Percentiles rank a stretch among this genome's conserved stretches.
Evolutionary conservation across 75 land plant genomes (phyloP).

Genomic region (Selaginella tamariscina): DNA sequence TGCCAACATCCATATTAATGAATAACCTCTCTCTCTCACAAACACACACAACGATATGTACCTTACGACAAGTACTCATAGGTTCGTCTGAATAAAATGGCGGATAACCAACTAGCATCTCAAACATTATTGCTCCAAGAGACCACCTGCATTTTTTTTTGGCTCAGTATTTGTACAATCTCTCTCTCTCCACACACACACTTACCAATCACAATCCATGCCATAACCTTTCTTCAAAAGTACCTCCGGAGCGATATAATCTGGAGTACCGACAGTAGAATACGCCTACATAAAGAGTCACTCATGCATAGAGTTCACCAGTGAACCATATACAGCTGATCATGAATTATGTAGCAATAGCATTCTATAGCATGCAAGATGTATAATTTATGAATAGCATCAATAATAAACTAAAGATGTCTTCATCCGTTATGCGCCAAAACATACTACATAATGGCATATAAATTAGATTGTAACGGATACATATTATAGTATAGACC

Average conservation of each 20-base stretch:
- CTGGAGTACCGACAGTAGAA: constrained; percentile 80
- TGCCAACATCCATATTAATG: constrained; percentile 8
- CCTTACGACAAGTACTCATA: constrained; percentile 62
- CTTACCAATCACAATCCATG: constrained; percentile 76
- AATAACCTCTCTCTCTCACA: background rate
- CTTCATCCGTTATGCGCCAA: no score
- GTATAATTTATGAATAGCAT: no score
- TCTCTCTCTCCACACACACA: no score
- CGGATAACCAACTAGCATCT: constrained; percentile 76
- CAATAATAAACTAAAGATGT: no score
- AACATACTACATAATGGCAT: no score
- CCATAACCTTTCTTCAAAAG: constrained; percentile 66
- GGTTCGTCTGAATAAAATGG: constrained; percentile 80
- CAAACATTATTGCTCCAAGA: constrained; percentile 61
- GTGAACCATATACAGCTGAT: no score
- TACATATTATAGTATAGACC: no score
- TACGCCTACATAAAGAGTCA: constrained; percentile 36
- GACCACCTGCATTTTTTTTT: constrained; percentile 80
- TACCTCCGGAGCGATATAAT: constrained; percentile 73
- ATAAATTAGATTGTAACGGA: background rate
- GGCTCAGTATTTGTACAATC: no score
- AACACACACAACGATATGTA: constrained; percentile 8
- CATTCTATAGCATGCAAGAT: no score
- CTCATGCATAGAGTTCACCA: background rate
- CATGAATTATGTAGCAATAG: no score